Conservation (phyloP, 2,329 filamentous ascomycete species). For the Hypoxylon sp. region DNA sequence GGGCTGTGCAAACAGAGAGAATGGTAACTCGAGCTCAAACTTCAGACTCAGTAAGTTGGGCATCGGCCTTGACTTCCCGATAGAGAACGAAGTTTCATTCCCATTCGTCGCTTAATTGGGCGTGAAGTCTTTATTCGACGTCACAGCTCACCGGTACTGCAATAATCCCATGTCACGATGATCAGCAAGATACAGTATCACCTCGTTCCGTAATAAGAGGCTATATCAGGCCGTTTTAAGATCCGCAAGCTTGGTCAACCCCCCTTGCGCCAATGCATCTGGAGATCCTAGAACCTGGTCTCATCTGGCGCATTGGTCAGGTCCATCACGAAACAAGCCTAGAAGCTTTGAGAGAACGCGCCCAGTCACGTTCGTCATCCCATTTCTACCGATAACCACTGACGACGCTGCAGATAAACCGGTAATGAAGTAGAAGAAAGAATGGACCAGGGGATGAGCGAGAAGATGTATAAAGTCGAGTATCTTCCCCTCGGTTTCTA, state of each 20-base stretch:
- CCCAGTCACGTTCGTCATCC: slow-evolving; percentile 20
- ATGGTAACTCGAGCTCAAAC: slow-evolving; percentile 7
- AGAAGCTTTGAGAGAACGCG: slow-evolving; percentile 8
- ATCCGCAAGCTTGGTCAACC: slow-evolving; percentile 20
- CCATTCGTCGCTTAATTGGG: slow-evolving; percentile 20
- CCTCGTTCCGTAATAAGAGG: slow-evolving; percentile 18
- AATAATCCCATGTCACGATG: slow-evolving; percentile 17
- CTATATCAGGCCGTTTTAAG: slow-evolving; percentile 32
- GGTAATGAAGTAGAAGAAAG: not conserved
- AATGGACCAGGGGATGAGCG: not conserved
- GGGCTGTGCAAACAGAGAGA: slow-evolving; percentile 16
- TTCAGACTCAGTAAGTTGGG: slow-evolving; percentile 9
- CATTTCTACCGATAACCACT: slow-evolving; percentile 7
- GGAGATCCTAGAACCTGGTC: slow-evolving; percentile 15
- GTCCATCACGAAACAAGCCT: slow-evolving; percentile 14
- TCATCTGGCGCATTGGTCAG: not conserved
- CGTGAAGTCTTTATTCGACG: slow-evolving; percentile 22
- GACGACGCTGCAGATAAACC: slow-evolving; percentile 7
- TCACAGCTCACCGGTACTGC: slow-evolving; percentile 16
- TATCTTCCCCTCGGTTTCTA: slow-evolving; percentile 7
- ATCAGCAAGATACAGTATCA: slow-evolving; percentile 29
- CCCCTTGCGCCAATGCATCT: slow-evolving; percentile 15
- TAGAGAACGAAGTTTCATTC: slow-evolving; percentile 19
- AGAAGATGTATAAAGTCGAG: slow-evolving; percentile 29
- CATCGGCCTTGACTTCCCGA: slow-evolving; percentile 30